Conservation (phyloP, 441 rosid species). For the Melastoma candidum region DNA sequence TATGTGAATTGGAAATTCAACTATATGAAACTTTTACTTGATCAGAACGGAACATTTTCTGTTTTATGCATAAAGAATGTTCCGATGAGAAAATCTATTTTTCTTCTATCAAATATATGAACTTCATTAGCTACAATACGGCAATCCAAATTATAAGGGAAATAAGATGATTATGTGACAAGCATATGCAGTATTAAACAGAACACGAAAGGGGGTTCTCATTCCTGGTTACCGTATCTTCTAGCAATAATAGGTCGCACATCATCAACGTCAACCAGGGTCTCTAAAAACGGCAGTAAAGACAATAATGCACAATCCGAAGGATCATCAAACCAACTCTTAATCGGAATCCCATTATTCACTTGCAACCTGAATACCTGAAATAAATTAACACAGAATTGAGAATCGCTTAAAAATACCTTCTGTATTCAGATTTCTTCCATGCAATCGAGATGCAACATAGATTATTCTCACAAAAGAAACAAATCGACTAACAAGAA, state of each 20-base stretch:
- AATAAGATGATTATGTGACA: too few species aligned
- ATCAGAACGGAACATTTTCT: too few species aligned
- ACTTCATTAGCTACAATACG: too few species aligned
- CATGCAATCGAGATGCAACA: too few species aligned
- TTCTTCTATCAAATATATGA: too few species aligned
- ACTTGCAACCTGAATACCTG: conserved; percentile 96
- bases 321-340: conserved; percentile 96
- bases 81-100: too few species aligned
- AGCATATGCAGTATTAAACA: too few species aligned
- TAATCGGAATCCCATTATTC: conserved; percentile 91
- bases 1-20: too few species aligned
- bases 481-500: conserved; percentile 2
- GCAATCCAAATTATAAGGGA: too few species aligned
- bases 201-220: conserved; percentile 18
- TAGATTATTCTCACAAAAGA: background rate
- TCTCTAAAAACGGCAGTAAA: conserved; percentile 87
- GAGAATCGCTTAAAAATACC: conserved; percentile 2
- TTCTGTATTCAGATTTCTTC: too few species aligned
- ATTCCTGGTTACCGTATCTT: conserved; percentile 92
- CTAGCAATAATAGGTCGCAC: conserved; percentile 89
- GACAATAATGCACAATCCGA: conserved; percentile 72
- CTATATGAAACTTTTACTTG: too few species aligned
- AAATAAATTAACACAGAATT: conserved; percentile 25
- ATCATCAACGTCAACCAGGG: conserved; percentile 79
- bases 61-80: too few species aligned